Base-by-base conservation (phyloP, 805 yeast species). In the Monosporozyma aerobia region DNA sequence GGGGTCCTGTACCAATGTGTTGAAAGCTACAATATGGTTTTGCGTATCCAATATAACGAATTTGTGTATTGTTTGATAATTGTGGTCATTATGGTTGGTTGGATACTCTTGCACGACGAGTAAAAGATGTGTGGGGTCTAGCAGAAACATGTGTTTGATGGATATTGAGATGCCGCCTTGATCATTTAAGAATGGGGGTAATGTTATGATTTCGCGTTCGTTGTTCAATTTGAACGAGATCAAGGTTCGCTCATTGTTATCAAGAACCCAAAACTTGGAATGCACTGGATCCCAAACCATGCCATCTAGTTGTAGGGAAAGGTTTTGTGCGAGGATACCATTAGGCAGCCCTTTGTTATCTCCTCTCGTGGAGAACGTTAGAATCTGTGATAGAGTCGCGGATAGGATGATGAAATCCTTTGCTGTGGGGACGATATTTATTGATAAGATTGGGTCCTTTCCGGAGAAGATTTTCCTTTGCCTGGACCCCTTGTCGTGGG, bases 401-500 rank as follows among this genome's bases (percentile, higher is more conserved):
- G 87, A 85, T 63, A 79, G 90, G 14, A 90, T 69, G 1, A 78
- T 75, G 14, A 75, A 75, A 48, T 79, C 77, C 32, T 63, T 57
- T 48, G 68, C 75, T 58, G 90, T 79, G 30, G 78, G 77, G 1
- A 92, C 69, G 0, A 87, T 85, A 0, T 98, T 92, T 19, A 94
- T 77, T 1, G 97, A 96, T 48, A 88, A 94, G 2, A 75, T 70
- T 14, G 69, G 68, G 5, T 58, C 45, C 50, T 83, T 79, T 54
- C 85, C 87, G 63, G 82, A 87, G 0, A 90, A 82, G 0, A 85
- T 66, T n/a, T 41, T 41, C 30, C 97, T 73, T 62, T 92, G 98
- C 57, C 94, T 79, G 9, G 96, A 82, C 0, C 98, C 98, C 54
- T 96, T 73, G 63, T 94, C 99, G 59, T 90, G 80, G 6, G 88